Conservation (phyloP, 2,329 filamentous ascomycete genomes). For the Neodidymelliopsis sp. region DNA sequence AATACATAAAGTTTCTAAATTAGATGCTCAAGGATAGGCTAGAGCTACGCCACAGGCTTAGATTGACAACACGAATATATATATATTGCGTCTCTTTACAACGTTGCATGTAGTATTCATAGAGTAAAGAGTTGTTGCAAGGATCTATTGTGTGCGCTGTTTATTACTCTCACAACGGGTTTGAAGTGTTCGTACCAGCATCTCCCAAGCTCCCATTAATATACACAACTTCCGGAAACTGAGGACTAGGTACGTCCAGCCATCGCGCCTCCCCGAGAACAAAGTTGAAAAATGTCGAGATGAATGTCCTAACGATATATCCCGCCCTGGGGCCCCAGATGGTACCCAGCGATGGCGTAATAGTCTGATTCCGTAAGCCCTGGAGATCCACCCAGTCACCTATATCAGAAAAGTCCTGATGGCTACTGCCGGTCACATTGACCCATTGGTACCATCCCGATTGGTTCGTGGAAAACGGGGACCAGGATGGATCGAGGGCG, state of each 20-base stretch:
- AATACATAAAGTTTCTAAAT: too few relatives aligned
- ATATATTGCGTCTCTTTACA: too few relatives aligned
- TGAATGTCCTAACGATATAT: constrained; percentile 21
- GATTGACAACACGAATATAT: too few relatives aligned
- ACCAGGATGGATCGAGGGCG: constrained; percentile 26
- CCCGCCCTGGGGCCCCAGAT: constrained; percentile 31
- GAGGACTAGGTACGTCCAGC: constrained; percentile 7
- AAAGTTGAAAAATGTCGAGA: constrained; percentile 22
- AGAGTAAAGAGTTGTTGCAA: too few relatives aligned
- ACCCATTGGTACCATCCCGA: constrained; percentile 33
- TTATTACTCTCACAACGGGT: too few relatives aligned
- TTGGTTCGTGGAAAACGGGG: constrained; percentile 26
- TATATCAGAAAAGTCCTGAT: constrained; percentile 35
- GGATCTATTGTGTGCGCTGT: too few relatives aligned
- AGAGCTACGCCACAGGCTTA: too few relatives aligned
- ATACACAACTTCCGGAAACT: constrained; percentile 18
- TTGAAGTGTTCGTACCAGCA: too few relatives aligned
- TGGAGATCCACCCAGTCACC: constrained; percentile 32
- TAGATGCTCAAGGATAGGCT: too few relatives aligned
- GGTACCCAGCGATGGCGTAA: constrained; percentile 18
- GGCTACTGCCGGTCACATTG: constrained; percentile 23
- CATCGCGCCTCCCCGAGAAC: constrained; percentile 18
- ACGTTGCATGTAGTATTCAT: too few relatives aligned
- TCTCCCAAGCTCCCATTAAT: neutral
- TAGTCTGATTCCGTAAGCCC: constrained; percentile 22